Evolutionary conservation across 2,329 filamentous ascomycete genomes (phyloP), one percentile per base, ranked within the genome.

Genomic region (Colletotrichum simmondsii): DNA sequence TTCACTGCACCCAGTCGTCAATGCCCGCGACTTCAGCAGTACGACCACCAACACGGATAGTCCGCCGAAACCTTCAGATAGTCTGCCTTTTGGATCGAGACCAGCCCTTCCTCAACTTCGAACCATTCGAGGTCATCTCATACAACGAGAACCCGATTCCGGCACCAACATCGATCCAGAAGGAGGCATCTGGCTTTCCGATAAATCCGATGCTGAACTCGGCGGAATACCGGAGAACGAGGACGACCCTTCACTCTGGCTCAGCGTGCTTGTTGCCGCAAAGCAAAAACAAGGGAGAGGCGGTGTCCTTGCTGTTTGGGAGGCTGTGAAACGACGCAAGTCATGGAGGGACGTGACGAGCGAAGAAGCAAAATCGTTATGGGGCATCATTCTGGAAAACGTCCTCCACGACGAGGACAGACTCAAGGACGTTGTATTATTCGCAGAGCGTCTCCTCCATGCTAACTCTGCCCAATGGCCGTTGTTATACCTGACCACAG

Each of bases 381-480:
- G 80, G 81, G 54, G 67, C 28, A 72, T 75, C 1, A 75, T 75
- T 14, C 64, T 84, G 28, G 72, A 73, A 10, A 78, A 79, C 32
- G 79, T 81, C 19, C 64, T 83, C 32, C 65, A 72, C 16, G 63
- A 78, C 22, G 73, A 78, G 37, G 65, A 60, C 12, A 77, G 24
- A 10, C 74, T 87, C 46, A 75, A 81, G 12, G 78, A 77, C 61
- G 77, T 84, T 26, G 81, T 80, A 77, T 70, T 78, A 16, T 86
- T 86, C 69, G 84, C 83, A 49, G 81, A 85, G 72, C 85, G 84
- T 78, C 83, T 90, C 68, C 77, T 79, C 35, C 77, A 80, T 3
- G 72, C 80, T 2, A 80, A 85, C 62, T 75, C 78, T 35, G 83
- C 83, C 14, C 78, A 78, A 53, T 90, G 88, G 88, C 88, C 88